A percentile compares a stretch with the other conserved stretches of the same genome.
Conservation (phyloP, 1,284 basidiomycete species). For the Tylopilus orsonianus region DNA sequence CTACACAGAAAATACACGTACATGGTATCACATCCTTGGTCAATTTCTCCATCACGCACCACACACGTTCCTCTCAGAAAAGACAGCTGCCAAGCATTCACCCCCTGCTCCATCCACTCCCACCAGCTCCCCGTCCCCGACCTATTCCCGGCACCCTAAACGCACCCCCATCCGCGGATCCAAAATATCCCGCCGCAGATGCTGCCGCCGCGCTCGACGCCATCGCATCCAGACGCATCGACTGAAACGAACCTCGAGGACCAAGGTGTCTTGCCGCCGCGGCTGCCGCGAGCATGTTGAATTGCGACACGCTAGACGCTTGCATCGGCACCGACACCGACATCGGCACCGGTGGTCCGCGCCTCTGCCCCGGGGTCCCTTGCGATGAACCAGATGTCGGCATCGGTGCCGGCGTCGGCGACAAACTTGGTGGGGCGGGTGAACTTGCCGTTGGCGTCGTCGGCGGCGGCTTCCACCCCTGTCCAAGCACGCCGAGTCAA, state of each 20-base stretch:
- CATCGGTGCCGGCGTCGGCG: constrained; percentile 6
- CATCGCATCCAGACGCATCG: constrained; percentile 20
- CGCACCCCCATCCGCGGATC: constrained; percentile 12
- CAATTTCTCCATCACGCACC: too few species aligned
- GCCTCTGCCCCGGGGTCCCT: constrained; percentile 1
- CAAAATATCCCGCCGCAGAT: constrained; percentile 19
- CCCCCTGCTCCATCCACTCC: constrained; percentile 20
- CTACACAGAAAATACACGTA: too few species aligned
- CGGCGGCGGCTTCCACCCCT: constrained; percentile 63
- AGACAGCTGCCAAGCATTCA: too few species aligned
- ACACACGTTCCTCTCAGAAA: too few species aligned
- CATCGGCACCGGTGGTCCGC: neutral
- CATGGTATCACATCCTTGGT: too few species aligned
- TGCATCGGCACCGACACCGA: constrained; percentile 5
- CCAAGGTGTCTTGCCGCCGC: constrained; percentile 24
- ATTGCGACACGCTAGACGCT: constrained; percentile 20
- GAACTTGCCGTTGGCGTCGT: constrained; percentile 19
- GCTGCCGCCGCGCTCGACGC: constrained; percentile 11
- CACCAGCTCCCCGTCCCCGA: neutral
- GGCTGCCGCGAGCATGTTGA: constrained; percentile 28
- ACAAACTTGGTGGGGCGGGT: constrained; percentile 2
- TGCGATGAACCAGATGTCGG: too few species aligned
- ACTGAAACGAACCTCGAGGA: constrained; percentile 22
- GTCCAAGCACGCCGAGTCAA: neutral
- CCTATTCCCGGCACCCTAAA: constrained; percentile 16